Evolutionary conservation across 257 asterid species (phyloP), one percentile per base, ranked within the genome.

Genomic region (Nicotiana attenuata): DNA sequence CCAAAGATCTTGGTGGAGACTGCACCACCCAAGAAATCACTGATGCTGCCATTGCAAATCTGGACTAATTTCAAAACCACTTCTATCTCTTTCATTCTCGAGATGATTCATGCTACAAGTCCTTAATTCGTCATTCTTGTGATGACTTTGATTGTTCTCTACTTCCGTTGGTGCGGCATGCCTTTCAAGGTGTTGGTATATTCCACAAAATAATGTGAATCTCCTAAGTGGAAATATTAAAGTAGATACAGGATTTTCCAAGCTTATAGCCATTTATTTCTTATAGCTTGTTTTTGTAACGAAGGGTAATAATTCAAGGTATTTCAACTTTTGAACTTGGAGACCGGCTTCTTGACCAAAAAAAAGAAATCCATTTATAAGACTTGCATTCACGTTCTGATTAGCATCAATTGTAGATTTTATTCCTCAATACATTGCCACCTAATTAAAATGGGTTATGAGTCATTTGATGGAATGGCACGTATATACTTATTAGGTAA

Each of bases 1-100:
- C 98, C 13, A 91, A 94, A 81, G 97, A 96, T 92, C 97, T 94
- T 5, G 98, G 99, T 19, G 98, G 98, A 80, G 83, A 52, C 61
- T 89, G 98, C 87, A 90, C 90, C 84, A 94, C 97, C 82, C 98
- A 94, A 90, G 91, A 96, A 88, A 90, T 96, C 60, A 92, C 86
- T n/a, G 99, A 92, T 82, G 98, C 98, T 77, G 98, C 94, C 84
- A 88, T 94, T 81, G 93, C 92, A 22, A 91, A 92, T 77, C 90
- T 94, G 19, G 90, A 85, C 73, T 91, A 87, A 91, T 13, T 38
- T 24, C 41, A 15, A 75, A 8, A 24, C 10, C n/a, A 33, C 56
- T 57, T 50, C 15, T 13, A 15, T 75, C 33, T 50, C 45, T 75
- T 71, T 13, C 3, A 11, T 64, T 26, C n/a, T 64, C n/a, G 38